Evolutionary conservation across 345 rosid genomes (phyloP).

Genomic region (Eucalyptus cloeziana): DNA sequence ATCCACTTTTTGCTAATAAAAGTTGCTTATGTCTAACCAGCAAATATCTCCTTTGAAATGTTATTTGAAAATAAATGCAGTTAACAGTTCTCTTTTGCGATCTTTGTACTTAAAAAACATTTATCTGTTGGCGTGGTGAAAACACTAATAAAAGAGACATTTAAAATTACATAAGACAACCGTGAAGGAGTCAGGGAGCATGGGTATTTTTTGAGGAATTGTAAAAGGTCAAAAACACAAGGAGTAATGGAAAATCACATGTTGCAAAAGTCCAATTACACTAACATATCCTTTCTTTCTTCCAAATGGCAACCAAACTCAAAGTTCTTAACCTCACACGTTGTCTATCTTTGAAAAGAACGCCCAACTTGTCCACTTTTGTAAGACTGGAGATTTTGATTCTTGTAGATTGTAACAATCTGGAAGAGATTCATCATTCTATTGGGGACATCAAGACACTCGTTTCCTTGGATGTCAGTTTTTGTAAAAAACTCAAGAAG

Average conservation of each 20-base stretch:
- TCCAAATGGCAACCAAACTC: background rate
- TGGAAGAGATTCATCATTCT: background rate
- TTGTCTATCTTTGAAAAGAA: background rate
- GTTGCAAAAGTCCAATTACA: background rate
- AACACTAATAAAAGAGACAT: background rate
- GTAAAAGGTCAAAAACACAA: background rate
- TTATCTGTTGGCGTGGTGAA: background rate
- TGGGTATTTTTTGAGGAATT: background rate
- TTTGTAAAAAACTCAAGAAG: background rate
- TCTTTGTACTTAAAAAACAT: too few relatives aligned
- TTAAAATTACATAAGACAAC: too few relatives aligned
- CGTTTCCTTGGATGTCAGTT: background rate
- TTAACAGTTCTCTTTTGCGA: background rate
- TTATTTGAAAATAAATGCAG: background rate
- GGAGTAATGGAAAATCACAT: background rate
- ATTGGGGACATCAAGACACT: background rate
- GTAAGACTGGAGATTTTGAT: background rate
- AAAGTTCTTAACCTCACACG: background rate
- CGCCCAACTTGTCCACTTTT: background rate
- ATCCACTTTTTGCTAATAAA: background rate
- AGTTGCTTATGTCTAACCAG: background rate
- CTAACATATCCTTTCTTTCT: background rate
- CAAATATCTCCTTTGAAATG: background rate
- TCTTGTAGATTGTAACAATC: rapidly evolving
- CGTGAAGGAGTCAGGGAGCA: background rate